Evolutionary conservation across 2,329 filamentous ascomycete genomes (phyloP).

Genomic region (Thelonectria olida): DNA sequence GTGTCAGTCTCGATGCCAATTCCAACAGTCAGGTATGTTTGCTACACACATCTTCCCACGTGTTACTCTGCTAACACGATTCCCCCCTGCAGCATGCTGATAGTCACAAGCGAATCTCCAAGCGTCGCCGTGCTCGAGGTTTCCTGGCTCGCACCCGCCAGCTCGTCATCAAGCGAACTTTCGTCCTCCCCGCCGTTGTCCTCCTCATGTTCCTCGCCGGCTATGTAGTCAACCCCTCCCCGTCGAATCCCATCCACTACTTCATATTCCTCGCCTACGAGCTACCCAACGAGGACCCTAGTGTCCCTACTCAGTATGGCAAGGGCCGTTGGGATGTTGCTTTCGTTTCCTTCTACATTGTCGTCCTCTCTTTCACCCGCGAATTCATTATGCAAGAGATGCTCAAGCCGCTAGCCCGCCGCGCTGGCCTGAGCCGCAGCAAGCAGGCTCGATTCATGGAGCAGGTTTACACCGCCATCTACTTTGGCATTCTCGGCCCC

Average conservation of each 20-base stretch:
- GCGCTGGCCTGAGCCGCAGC: constrained; percentile 74
- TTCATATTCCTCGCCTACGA: constrained; percentile 93
- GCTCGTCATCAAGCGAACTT: constrained; percentile 69
- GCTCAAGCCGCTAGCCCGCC: constrained; percentile 78
- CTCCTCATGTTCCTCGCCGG: constrained; percentile 69
- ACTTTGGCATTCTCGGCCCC: constrained; percentile 85
- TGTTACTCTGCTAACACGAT: constrained; percentile 21
- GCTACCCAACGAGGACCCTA: constrained; percentile 59
- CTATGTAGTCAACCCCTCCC: constrained; percentile 79
- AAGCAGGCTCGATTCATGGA: constrained; percentile 97
- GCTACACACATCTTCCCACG: not conserved
- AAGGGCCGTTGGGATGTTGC: constrained; percentile 89
- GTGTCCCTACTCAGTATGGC: constrained; percentile 75
- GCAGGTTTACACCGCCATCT: constrained; percentile 92
- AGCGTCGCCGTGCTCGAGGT: constrained; percentile 65
- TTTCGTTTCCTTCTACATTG: constrained; percentile 88
- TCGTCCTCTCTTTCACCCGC: constrained; percentile 91
- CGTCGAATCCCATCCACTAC: constrained; percentile 80
- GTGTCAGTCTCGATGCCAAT: constrained; percentile 53
- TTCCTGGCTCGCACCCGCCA: constrained; percentile 59
- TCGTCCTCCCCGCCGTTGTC: constrained; percentile 73
- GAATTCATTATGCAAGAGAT: constrained; percentile 96
- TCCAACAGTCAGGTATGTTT: constrained; percentile 29
- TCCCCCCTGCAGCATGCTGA: constrained; percentile 30
- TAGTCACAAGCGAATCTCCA: constrained; percentile 56